Conservation (phyloP, 73 alveolate genomes). For the Symbiodinium natans region DNA sequence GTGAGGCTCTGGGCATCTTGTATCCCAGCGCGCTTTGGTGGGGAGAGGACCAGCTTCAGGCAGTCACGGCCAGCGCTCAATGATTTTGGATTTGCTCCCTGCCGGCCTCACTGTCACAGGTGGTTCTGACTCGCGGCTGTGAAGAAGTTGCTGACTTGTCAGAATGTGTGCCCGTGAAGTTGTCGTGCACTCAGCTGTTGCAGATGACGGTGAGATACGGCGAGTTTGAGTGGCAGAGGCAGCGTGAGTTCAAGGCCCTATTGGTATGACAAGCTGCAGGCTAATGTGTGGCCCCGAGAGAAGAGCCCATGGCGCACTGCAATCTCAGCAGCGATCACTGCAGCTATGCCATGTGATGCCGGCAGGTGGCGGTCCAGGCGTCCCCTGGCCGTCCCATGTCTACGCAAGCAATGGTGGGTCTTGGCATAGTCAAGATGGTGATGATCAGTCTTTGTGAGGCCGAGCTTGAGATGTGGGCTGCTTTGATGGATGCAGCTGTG, state of each 20-base stretch:
- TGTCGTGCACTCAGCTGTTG: neutral
- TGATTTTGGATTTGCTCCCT: too few species aligned
- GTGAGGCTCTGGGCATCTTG: constrained; percentile 43
- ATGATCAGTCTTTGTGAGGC: constrained; percentile 54
- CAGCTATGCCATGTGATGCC: neutral
- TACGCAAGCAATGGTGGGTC: constrained; percentile 56
- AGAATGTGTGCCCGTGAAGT: neutral
- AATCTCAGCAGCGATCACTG: neutral
- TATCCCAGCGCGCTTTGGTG: constrained; percentile 82
- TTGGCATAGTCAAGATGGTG: constrained; percentile 62
- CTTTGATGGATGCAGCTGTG: neutral
- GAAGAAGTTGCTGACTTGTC: neutral
- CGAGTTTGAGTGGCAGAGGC: neutral
- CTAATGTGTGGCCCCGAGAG: neutral
- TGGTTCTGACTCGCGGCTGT: constrained; percentile 83
- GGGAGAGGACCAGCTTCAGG: constrained; percentile 89
- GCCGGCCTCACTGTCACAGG: neutral
- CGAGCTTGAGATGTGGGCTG: neutral
- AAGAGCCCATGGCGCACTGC: neutral
- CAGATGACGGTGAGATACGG: neutral
- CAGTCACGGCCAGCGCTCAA: too few species aligned
- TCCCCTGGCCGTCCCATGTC: neutral
- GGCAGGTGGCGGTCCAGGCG: neutral
- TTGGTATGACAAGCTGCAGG: neutral
- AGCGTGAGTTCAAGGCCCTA: neutral